phyloP scores from a whole-genome alignment of 352 stramenopile species.

The Pythium catenulatum region DNA sequence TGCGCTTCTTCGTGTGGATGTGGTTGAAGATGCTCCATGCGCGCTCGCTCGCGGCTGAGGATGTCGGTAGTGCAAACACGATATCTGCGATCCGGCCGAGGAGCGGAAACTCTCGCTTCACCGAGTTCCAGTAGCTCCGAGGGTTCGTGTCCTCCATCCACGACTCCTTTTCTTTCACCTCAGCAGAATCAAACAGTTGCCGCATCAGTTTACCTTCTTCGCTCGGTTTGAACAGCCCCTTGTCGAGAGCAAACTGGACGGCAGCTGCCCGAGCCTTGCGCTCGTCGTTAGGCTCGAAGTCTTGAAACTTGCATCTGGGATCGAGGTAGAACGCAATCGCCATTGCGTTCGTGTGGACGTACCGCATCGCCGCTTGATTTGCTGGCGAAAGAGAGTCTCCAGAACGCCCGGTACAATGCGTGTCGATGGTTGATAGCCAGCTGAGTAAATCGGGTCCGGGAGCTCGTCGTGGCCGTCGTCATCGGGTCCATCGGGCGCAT shows the following conservation, averaged over 20 bases:
- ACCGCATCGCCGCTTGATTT: background rate
- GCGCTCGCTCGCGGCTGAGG: slow-evolving; percentile 36
- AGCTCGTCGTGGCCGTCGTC: no score
- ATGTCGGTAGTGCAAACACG: slow-evolving; percentile 23
- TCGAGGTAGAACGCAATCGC: background rate
- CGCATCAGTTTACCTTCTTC: background rate
- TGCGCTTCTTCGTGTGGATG: slow-evolving; percentile 39
- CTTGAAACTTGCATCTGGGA: no score
- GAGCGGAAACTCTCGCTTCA: background rate
- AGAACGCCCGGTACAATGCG: no score
- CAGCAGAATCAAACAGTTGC: background rate
- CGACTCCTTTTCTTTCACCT: no score
- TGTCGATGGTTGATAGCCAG: no score
- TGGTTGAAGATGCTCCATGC: slow-evolving; percentile 26
- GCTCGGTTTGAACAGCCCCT: background rate
- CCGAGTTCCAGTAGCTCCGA: background rate
- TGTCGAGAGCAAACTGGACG: background rate
- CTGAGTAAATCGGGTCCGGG: no score
- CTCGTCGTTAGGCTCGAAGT: background rate
- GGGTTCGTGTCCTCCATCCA: no score
- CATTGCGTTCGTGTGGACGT: slow-evolving; percentile 14
- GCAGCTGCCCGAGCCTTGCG: background rate
- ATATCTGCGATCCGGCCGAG: background rate
- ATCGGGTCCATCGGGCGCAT: no score
- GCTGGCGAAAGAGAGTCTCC: background rate